Evolutionary conservation across 225 moss, liverwort and hornwort species (phyloP).

Genomic region (Polytrichum commune): DNA sequence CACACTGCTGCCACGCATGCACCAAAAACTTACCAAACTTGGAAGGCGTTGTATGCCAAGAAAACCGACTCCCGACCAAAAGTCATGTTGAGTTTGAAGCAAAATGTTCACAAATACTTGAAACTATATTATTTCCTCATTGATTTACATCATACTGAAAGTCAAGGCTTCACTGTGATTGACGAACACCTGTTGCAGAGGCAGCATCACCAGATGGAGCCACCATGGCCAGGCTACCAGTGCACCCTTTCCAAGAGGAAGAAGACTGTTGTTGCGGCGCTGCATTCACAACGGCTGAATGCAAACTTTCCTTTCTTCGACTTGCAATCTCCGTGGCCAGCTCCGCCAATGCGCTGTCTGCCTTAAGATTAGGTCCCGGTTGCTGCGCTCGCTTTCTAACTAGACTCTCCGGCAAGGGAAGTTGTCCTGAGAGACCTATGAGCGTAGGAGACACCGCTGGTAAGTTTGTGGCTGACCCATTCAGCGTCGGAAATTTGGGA

Average conservation of each 20-base stretch:
- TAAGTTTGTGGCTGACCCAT: too few relatives aligned
- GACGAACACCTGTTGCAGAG: slow-evolving; percentile 21
- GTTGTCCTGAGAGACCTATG: slow-evolving; percentile 5
- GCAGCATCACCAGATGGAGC: slow-evolving; percentile 38
- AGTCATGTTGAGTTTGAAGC: too few relatives aligned
- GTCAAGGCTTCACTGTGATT: neutral
- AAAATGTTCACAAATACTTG: too few relatives aligned
- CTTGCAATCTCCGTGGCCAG: slow-evolving; percentile 22
- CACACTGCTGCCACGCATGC: too few relatives aligned
- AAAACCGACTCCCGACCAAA: too few relatives aligned
- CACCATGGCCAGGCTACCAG: slow-evolving; percentile 43
- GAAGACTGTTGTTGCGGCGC: slow-evolving; percentile 10
- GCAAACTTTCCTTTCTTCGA: slow-evolving; percentile 15
- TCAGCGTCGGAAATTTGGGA: slow-evolving; percentile 19
- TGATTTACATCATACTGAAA: neutral
- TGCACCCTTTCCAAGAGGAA: slow-evolving; percentile 51
- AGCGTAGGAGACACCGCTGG: slow-evolving; percentile 26
- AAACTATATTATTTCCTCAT: too few relatives aligned
- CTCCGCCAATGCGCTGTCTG: neutral
- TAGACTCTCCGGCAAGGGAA: neutral
- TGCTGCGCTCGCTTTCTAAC: neutral
- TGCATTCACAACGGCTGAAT: slow-evolving; percentile 10
- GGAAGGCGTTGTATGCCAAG: too few relatives aligned
- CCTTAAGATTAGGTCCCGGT: neutral
- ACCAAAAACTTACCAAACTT: too few relatives aligned